Evolutionary conservation across 306 rosid genomes (phyloP).

Genomic region (Luffa aegyptiaca): DNA sequence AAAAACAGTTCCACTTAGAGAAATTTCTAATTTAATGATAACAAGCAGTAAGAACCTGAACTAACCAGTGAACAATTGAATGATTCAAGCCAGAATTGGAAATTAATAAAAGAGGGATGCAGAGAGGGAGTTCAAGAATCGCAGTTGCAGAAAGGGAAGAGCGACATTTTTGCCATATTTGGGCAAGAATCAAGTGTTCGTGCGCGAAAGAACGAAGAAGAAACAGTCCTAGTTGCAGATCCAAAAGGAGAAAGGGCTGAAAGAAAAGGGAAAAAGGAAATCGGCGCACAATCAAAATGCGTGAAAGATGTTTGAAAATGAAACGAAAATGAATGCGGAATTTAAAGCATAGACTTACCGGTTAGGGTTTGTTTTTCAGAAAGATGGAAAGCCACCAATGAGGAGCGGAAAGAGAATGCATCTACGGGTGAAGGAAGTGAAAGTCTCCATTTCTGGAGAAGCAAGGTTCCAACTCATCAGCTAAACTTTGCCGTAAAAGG

Average conservation of each 20-base stretch:
- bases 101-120: not conserved
- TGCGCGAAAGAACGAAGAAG: not conserved
- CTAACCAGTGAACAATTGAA: not conserved
- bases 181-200: not conserved
- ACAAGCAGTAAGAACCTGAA: not conserved
- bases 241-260: not conserved
- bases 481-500: slow-evolving; percentile 1
- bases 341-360: slow-evolving; percentile 2
- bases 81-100: not conserved
- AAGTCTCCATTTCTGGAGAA: not conserved
- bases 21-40: not conserved
- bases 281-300: not conserved
- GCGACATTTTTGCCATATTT: slow-evolving; percentile 3
- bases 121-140: not conserved
- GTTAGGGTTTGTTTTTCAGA: slow-evolving; percentile 1
- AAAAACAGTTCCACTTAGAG: not conserved
- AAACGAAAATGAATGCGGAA: not conserved
- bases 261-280: not conserved
- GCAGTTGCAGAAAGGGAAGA: not conserved
- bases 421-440: not conserved
- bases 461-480: not conserved
- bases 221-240: not conserved
- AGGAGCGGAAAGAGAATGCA: not conserved
- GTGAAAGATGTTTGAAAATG: not conserved
- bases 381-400: slow-evolving; percentile 1